Percentiles rank a stretch among this genome's conserved stretches.
Conservation (phyloP, 345 rosid genomes). For the Euclidium syriacum region DNA sequence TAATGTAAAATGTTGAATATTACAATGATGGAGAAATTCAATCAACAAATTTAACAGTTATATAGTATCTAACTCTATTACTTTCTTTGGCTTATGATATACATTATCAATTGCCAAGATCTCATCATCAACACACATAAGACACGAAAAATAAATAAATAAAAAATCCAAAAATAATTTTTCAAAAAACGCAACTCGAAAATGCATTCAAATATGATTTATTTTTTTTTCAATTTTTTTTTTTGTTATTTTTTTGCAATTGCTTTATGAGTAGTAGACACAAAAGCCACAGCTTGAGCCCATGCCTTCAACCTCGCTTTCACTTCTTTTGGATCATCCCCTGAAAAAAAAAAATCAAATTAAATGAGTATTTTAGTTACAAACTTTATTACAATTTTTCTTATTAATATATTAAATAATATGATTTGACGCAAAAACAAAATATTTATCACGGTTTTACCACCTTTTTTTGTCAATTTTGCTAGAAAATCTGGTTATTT, state of each 20-base stretch:
- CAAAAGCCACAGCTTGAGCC: conserved; percentile 90
- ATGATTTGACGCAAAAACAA: too few relatives aligned
- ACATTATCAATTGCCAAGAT: conserved; percentile 5
- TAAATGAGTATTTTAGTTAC: neutral
- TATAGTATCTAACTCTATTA: neutral
- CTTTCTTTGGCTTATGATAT: neutral
- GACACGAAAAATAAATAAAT: neutral
- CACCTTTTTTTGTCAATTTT: too few relatives aligned
- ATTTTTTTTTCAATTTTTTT: neutral
- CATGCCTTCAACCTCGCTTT: conserved; percentile 92
- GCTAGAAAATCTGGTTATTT: too few relatives aligned
- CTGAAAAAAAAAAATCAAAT: conserved; percentile 28
- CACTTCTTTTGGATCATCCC: conserved; percentile 90
- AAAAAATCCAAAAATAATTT: neutral
- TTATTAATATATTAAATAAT: too few relatives aligned
- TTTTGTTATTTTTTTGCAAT: neutral
- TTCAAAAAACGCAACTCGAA: neutral
- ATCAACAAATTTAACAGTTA: conserved; percentile 6
- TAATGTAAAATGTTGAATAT: conserved; percentile 22
- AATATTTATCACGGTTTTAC: too few relatives aligned
- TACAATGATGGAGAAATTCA: conserved; percentile 19
- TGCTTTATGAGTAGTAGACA: conserved; percentile 57
- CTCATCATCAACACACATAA: neutral
- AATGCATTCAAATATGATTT: conserved; percentile 8
- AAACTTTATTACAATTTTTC: neutral